Evolutionary conservation across 805 yeast genomes (phyloP), one percentile per base, ranked within the genome.

Genomic region (Yarrowia osloensis): DNA sequence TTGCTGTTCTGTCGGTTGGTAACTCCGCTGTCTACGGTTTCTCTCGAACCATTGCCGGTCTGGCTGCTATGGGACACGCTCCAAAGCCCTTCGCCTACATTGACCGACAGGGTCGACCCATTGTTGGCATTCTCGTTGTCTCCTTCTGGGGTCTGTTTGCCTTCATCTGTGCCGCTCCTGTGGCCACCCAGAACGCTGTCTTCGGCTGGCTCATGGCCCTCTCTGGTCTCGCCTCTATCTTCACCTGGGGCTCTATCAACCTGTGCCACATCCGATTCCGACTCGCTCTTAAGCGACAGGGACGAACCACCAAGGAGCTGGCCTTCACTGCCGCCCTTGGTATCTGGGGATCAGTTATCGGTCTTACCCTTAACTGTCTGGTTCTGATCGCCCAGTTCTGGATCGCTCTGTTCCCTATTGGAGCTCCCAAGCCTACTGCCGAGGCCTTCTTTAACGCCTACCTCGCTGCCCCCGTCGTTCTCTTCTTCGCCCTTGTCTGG

Each of bases 41-140:
- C 69, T 85, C 91, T 17, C 84, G 93, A 76, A 86, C 90, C 11
- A 77, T 88, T 69, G 86, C 88, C 2, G 83, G 90, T 8, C 81
- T 88, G 77, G 88, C 90, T 11, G 86, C 84, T 50, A 87, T 86
- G 75, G 86, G 88, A 21, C 82, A 82, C 71, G 87, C 88, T 21
- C 93, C 92, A 40, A 77, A 78, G 66, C 72, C 81, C 33, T 82
- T 88, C 67, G 86, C 87, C 39, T 88, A 88, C 78, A 85, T 90
- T 69, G 96, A 91, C 76, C 82, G 88, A 70, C 80, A 79, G 66
- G 97, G 97, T 68, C 84, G 96, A 73, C 97, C 97, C 19, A 75
- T 89, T 66, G 85, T 84, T 65, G 94, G 91, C 21, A 85, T 89
- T 72, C 70, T 73, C 1, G 67, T 80, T 31, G 78, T 85, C 31